phyloP scores from a whole-genome alignment of 768 basidiomycete species.

The Cystofilobasidium bisporidii region DNA sequence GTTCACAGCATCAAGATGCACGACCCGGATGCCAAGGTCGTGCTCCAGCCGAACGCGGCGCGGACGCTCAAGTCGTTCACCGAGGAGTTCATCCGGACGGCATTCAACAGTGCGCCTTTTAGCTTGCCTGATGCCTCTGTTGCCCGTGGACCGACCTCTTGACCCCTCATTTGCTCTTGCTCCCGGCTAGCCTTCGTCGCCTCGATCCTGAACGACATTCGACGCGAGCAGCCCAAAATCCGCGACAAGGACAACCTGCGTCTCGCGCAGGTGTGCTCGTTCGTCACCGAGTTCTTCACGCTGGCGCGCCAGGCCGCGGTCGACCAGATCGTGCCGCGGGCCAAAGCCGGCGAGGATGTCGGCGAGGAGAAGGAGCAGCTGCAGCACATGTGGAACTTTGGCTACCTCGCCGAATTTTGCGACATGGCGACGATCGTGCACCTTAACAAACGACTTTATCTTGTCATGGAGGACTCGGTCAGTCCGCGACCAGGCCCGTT shows the following conservation, averaged over 20 bases:
- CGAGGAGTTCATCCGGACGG: constrained; percentile 62
- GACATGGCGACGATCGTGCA: constrained; percentile 81
- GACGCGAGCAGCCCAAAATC: constrained; percentile 80
- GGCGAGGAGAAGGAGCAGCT: neutral
- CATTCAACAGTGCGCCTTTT: constrained; percentile 77
- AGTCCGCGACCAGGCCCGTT: constrained; percentile 27
- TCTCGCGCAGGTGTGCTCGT: constrained; percentile 73
- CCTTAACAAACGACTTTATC: constrained; percentile 80
- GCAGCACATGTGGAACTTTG: constrained; percentile 13
- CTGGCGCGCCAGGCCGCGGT: constrained; percentile 41
- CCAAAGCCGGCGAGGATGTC: constrained; percentile 7
- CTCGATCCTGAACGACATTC: constrained; percentile 81
- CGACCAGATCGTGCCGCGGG: constrained; percentile 1
- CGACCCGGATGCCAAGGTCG: neutral
- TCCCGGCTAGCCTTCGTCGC: constrained; percentile 64
- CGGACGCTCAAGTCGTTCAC: constrained; percentile 56
- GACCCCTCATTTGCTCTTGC: constrained; percentile 71
- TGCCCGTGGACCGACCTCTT: too few species aligned
- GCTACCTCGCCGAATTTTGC: constrained; percentile 51
- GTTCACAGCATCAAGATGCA: neutral
- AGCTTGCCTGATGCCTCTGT: too few species aligned
- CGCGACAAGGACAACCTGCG: constrained; percentile 91
- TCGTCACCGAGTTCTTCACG: constrained; percentile 88
- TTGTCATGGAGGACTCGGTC: constrained; percentile 85
- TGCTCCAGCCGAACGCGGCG: constrained; percentile 40